Evolutionary conservation across 2,329 filamentous ascomycete species (phyloP), one percentile per base, ranked within the genome.

Genomic region (Huntiella abstrusa): DNA sequence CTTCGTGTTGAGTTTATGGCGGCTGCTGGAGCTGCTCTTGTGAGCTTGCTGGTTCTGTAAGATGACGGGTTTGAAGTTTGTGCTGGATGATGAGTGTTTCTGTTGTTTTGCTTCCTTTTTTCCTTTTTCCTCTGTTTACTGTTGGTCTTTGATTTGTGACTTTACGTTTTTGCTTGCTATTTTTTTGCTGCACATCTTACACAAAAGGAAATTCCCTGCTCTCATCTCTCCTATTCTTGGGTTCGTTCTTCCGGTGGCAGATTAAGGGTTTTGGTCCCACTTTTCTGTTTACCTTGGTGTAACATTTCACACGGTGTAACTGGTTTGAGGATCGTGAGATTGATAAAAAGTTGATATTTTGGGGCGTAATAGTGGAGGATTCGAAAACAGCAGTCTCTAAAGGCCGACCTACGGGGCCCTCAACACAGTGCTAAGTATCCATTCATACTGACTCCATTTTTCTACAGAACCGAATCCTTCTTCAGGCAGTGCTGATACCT

Each of bases 21-120:
- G n/a, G 41, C 36, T 10, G 15, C 45, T 19, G 44, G 13, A 12
- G 13, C 43, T 17, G 34, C 47, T 40, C 17, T 41, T 10, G 5
- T 44, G 44, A 41, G 43, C 41, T 41, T 49, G 15, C 22, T 49
- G 36, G 28, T 47, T 37, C 40, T 38, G 33, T 13, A 22, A 13
- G 19, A 12, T 16, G 8, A 33, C 34, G n/a, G 6, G 37, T 43
- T 41, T 45, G 46, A 13, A 41, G 43, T 28, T 28, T 28, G 22
- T 28, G 22, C 22, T 28, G 22, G 22, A 28, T 28, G 22, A 28
- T 28, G 22, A 28, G 22, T 28, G 22, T 7, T 28, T 28, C 22
- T 34, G 33, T 33, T 17, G 37, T 37, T 37, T 17, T 43, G 41
- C 41, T 41, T 45, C 38, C 28, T 35, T 47, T 16, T 47, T 37